These are phyloP conservation scores for Nephelium lappaceum DNA, from an alignment of 345 rosid species.

Conservation along the genomic window DNA sequence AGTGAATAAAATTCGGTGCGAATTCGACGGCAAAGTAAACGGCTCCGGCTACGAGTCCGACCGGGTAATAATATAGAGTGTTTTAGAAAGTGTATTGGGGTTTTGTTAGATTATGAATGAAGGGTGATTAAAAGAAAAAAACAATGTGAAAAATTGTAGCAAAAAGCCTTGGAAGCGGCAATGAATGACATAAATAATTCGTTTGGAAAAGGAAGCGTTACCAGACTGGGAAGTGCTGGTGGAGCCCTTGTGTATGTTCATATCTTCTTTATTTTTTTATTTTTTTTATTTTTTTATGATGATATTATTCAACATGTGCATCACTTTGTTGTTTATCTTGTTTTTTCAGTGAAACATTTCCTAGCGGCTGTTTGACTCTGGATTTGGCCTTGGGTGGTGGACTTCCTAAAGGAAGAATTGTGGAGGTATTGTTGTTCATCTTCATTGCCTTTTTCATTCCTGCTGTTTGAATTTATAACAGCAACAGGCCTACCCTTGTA, in stretches of 20 bases:
- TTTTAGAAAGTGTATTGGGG: no score
- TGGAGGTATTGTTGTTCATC: slow-evolving; percentile 57
- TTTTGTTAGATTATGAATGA: no score
- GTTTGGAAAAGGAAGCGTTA: slow-evolving; percentile 97
- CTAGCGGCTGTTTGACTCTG: slow-evolving; percentile 87
- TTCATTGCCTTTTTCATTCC: neutral
- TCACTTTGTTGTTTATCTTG: slow-evolving; percentile 18
- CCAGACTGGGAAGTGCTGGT: slow-evolving; percentile 93
- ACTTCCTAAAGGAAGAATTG: slow-evolving; percentile 90
- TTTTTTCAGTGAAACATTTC: slow-evolving; percentile 79
- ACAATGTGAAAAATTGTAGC: slow-evolving; percentile 38
- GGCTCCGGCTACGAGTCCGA: slow-evolving; percentile 61
- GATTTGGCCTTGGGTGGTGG: slow-evolving; percentile 99
- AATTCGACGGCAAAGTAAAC: slow-evolving; percentile 56
- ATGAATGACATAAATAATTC: slow-evolving; percentile 86
- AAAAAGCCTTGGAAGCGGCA: slow-evolving; percentile 94
- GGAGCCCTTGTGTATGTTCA: slow-evolving; percentile 84
- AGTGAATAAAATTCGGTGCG: slow-evolving; percentile 44
- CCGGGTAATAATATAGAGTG: slow-evolving; percentile 44
- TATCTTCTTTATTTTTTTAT: no score
- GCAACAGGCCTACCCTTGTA: no score
- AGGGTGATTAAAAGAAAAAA: no score
- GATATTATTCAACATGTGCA: neutral
- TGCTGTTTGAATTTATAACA: no score
- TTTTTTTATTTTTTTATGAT: no score